These are phyloP conservation scores for Ottelia alismoides DNA, from an alignment of 106 monocot species.

Conservation along the genomic window DNA sequence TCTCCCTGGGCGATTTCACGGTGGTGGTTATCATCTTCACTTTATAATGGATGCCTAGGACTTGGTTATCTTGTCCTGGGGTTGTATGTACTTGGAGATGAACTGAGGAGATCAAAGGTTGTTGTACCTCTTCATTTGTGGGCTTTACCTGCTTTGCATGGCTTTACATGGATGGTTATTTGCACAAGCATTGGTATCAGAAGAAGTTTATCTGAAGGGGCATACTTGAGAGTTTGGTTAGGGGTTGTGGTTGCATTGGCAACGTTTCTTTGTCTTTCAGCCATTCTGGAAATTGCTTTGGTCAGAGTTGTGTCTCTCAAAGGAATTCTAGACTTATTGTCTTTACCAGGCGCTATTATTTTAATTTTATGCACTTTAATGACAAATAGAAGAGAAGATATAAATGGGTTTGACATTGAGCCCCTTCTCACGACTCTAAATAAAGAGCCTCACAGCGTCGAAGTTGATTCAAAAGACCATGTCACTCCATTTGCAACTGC, in stretches of 20 bases:
- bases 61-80: slow-evolving; percentile 31
- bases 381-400: slow-evolving; percentile 4
- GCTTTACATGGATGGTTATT: slow-evolving; percentile 27
- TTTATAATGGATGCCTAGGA: slow-evolving; percentile 31
- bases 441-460: neutral
- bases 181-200: slow-evolving; percentile 5
- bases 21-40: slow-evolving; percentile 5
- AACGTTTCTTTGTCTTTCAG: slow-evolving; percentile 36
- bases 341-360: slow-evolving; percentile 44
- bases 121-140: slow-evolving; percentile 23
- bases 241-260: slow-evolving; percentile 9
- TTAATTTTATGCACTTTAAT: slow-evolving; percentile 19
- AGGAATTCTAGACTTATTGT: slow-evolving; percentile 35
- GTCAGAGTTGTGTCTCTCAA: slow-evolving; percentile 15
- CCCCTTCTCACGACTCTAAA: slow-evolving; percentile 33
- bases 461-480: slow-evolving; percentile 8
- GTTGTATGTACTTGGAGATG: slow-evolving; percentile 27
- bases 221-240: slow-evolving; percentile 23
- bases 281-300: slow-evolving; percentile 20
- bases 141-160: slow-evolving; percentile 32
- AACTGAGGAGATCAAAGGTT: slow-evolving; percentile 1
- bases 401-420: neutral
- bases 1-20: slow-evolving; percentile 14
- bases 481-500: slow-evolving; percentile 47
- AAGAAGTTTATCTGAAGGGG: neutral